phyloP scores from a whole-genome alignment of 192 early-diverging fungal species.

The Coemansia sp. region DNA sequence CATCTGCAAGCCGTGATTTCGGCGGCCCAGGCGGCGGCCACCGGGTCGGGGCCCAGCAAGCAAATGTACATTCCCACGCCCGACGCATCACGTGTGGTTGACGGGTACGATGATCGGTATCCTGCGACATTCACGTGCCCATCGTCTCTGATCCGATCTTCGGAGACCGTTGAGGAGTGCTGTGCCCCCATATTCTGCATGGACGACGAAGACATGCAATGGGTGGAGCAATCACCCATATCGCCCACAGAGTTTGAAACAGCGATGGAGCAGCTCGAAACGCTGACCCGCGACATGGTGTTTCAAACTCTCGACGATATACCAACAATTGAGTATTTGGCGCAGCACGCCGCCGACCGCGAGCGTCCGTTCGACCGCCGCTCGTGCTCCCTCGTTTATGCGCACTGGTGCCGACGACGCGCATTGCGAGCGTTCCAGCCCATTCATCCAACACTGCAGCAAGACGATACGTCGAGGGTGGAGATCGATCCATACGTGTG shows the following conservation, averaged over 20 bases:
- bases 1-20: slow-evolving; percentile 91
- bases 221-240: slow-evolving; percentile 56
- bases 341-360: slow-evolving; percentile 37
- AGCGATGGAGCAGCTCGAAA: slow-evolving; percentile 76
- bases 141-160: slow-evolving; percentile 80
- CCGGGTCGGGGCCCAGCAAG: slow-evolving; percentile 56
- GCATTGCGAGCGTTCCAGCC: slow-evolving; percentile 18
- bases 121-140: slow-evolving; percentile 68
- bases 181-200: slow-evolving; percentile 86
- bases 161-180: slow-evolving; percentile 82
- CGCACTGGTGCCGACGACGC: slow-evolving; percentile 45
- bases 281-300: slow-evolving; percentile 65
- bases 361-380: slow-evolving; percentile 20
- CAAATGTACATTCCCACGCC: slow-evolving; percentile 88
- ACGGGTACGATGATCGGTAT: slow-evolving; percentile 72
- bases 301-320: slow-evolving; percentile 40
- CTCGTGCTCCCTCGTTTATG: slow-evolving; percentile 18
- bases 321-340: slow-evolving; percentile 39
- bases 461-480: slow-evolving; percentile 64
- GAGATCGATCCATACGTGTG: slow-evolving; percentile 94
- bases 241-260: slow-evolving; percentile 74
- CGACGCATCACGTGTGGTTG: slow-evolving; percentile 73
- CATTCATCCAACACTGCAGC: slow-evolving; percentile 45
- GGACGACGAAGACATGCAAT: slow-evolving; percentile 81
- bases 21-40: slow-evolving; percentile 66